These are phyloP conservation scores for Epichloe aotearoae DNA, from an alignment of 2,329 filamentous ascomycete species.

Conservation along the genomic window DNA sequence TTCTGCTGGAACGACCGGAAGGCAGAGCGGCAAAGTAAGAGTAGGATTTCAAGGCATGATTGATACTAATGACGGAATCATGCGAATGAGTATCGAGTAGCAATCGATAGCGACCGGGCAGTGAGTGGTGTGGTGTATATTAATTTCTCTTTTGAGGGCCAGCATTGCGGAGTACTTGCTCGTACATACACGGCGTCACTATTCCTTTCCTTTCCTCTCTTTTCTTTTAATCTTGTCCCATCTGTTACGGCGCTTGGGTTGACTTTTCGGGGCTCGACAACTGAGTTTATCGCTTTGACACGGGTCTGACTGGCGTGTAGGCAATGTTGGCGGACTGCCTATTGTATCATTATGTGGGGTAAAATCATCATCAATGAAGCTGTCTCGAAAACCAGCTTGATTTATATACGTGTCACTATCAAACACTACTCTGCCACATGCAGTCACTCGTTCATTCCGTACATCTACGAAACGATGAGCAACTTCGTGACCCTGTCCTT, in stretches of 20 bases:
- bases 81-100: slow-evolving; percentile 93
- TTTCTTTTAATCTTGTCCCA: neutral
- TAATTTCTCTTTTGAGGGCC: too few species aligned
- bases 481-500: too few species aligned
- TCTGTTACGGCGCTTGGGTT: neutral
- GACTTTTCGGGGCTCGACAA: neutral
- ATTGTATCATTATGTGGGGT: neutral
- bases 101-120: neutral
- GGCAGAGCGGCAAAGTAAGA: slow-evolving; percentile 42
- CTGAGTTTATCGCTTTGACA: neutral
- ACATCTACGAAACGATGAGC: too few species aligned
- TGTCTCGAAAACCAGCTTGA: too few species aligned
- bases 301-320: too few species aligned
- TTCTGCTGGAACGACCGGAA: slow-evolving; percentile 25
- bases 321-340: neutral
- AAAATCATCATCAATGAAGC: neutral
- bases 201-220: neutral
- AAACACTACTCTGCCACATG: too few species aligned
- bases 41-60: slow-evolving; percentile 86
- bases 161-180: neutral
- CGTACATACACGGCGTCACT: neutral
- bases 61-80: slow-evolving; percentile 87
- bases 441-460: too few species aligned
- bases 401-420: too few species aligned
- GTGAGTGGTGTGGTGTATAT: neutral